Conservation (phyloP, 1,139 yeast genomes). For the Pichia sp. region DNA sequence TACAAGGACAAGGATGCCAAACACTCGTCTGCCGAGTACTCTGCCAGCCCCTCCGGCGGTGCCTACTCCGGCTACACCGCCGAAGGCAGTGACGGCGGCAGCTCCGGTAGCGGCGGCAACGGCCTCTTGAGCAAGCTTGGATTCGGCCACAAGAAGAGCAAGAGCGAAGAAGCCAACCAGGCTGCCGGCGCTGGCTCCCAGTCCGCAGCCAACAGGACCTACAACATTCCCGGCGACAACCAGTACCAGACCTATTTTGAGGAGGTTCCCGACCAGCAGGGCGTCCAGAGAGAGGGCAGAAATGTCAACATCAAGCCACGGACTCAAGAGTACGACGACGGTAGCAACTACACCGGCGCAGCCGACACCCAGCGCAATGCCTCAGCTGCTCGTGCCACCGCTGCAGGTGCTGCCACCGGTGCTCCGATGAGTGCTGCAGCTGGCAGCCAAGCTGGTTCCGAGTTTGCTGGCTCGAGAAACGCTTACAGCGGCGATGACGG, state of each 20-base stretch:
- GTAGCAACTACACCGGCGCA: background rate
- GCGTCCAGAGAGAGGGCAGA: background rate
- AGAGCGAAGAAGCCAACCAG: background rate
- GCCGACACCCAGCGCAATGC: background rate
- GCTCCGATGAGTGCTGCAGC: background rate
- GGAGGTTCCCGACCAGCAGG: background rate
- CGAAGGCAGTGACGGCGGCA: background rate
- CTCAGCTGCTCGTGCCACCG: background rate
- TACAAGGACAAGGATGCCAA: background rate
- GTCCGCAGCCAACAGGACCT: background rate
- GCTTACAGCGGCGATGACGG: background rate
- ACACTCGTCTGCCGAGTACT: background rate
- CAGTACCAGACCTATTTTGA: slow-evolving; percentile 1
- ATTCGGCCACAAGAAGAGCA: slow-evolving; percentile 4
- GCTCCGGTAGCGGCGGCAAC: background rate
- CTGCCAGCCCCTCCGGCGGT: background rate
- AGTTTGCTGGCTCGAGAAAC: background rate
- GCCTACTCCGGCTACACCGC: background rate
- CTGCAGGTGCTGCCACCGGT: background rate
- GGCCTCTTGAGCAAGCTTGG: slow-evolving; percentile 3
- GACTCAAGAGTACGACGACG: background rate
- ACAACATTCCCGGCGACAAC: background rate
- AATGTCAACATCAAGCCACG: background rate
- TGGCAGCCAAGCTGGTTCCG: background rate
- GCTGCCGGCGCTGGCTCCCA: background rate